Evolutionary conservation across 495 filamentous ascomycete genomes (phyloP), one percentile per base, ranked within the genome.

Genomic region (Xylaria acuta): DNA sequence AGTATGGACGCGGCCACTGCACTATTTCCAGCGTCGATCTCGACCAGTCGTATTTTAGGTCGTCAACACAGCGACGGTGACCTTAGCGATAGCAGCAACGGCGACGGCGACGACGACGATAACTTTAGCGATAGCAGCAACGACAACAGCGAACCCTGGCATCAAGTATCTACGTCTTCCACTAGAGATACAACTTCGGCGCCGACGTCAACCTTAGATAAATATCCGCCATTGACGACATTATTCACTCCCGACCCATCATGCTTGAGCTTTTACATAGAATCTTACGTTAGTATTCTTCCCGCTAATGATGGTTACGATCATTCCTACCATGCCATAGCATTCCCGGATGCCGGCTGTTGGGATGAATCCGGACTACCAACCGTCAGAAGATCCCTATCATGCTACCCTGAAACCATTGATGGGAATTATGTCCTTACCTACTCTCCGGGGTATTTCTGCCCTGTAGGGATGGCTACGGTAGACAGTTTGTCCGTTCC

Each of bases 381-480:
- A 56, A 14, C 27, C 11, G 5, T 11, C 12, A 32, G 25, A 58
- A 58, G 53, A 25, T 16, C 14, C 16, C 53, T 58, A 18, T 5
- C 53, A 58, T 58, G 53, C 30, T 58, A 58, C 14, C 53, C 53
- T 7, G 5, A 27, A 0, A 6, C 25, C 25, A 3, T 12, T 27
- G 7, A 2, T 12, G 51, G 25, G 4, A 1, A 1, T 58, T 6
- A 14, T 20, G 6, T 58, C 6, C 12, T 5, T 18, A 58, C 53
- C 3, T 58, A 58, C 53, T 58, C 53, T 58, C 53, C 53, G 11
- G 53, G 53, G 25, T 58, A 58, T 58, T 30, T 58, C 4, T 58
- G 53, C 53, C 53, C 53, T 27, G 53, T 58, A 0, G 51, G 53
- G 27, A 58, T 58, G 53, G 32, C 53, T 14, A 58, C 53, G 12